A percentile compares a stretch with the other conserved stretches of the same genome.
Evolutionary conservation across 352 stramenopile genomes (phyloP).

Genomic region (Globisporangium orthogonon): DNA sequence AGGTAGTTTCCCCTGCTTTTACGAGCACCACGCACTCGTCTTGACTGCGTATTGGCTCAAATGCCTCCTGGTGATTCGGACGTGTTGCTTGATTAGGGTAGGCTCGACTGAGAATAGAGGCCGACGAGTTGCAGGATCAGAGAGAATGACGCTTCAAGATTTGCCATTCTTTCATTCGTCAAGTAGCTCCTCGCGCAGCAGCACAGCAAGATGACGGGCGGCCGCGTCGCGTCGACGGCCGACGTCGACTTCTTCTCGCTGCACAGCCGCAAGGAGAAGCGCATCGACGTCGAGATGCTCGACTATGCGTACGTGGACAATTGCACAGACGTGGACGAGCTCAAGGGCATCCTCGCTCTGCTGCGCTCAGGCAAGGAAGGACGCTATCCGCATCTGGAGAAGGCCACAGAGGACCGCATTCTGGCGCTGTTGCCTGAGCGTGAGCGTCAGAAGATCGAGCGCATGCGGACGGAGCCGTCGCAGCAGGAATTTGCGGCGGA

Average conservation of each 20-base stretch:
- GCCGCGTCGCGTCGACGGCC: background rate
- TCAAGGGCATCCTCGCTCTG: slow-evolving; percentile 82
- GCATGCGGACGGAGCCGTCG: slow-evolving; percentile 53
- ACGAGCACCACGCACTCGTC: no score
- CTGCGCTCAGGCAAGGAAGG: slow-evolving; percentile 89
- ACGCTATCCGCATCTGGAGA: slow-evolving; percentile 85
- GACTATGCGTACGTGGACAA: slow-evolving; percentile 90
- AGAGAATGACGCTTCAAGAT: background rate
- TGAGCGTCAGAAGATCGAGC: slow-evolving; percentile 67
- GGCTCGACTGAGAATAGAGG: no score
- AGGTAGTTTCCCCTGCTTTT: no score
- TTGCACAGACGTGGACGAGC: slow-evolving; percentile 73
- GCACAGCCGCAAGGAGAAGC: slow-evolving; percentile 59
- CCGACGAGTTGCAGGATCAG: no score
- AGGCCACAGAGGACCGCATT: slow-evolving; percentile 69
- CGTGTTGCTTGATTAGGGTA: no score
- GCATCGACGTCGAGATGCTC: slow-evolving; percentile 84
- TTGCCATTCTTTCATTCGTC: no score
- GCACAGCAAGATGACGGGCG: slow-evolving; percentile 4
- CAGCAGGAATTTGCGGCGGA: slow-evolving; percentile 50
- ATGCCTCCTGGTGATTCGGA: no score
- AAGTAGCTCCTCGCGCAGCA: no score
- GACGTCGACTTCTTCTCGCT: slow-evolving; percentile 75
- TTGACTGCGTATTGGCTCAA: no score
- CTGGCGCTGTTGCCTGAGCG: slow-evolving; percentile 68